Base-by-base conservation (phyloP, 192 early-diverging fungal genomes). In the Coemansia sp. region DNA sequence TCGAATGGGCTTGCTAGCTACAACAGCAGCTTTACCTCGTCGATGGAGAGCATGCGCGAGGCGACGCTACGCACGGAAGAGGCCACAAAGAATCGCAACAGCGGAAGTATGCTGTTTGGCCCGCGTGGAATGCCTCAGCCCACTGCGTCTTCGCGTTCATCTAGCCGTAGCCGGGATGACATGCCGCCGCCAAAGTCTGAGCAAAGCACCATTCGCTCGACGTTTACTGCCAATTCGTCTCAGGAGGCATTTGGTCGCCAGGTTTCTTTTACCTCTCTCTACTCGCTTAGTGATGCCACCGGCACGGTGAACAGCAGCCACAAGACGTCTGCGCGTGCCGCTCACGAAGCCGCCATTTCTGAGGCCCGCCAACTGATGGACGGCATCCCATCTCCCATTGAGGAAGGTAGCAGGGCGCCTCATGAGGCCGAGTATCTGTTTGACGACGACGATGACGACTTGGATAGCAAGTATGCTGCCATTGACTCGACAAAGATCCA, bases 381-480 rank as follows among this genome's bases (percentile, higher is more conserved):
- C 38, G 71, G 71, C 9, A 82, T 82, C 33, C 74, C 74, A 23
- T 82, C 79, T 9, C 78, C 78, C 7, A 66, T 69, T 21, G 78
- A 80, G 34, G 62, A 68, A 10, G 60, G 56, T 9, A 16, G 18
- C 6, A 16, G 34, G 13, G 40, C 18, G 3, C 60, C 23, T 2
- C 79, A 82, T 40, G 79, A 82, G 33, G 79, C 79, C 5, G 79
- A 82, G 57, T 77, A 82, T n/a, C 38, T 82, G 50, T 82, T 82
- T 62, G 71, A 69, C 31, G 74, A 77, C 38, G 66, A 66, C 18
- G 70, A 73, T 13, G 60, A 67, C 58, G 74, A 70, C 7, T 45
- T 45, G 8, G 63, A 63, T 23, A 65, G 16, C 16, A 60, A 66
- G 40, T 38, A 36, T 1, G 48, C 26, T 2, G 57, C 34, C 0